phyloP scores from a whole-genome alignment of 1,284 basidiomycete genomes.

The Neolentinus lepideus region DNA sequence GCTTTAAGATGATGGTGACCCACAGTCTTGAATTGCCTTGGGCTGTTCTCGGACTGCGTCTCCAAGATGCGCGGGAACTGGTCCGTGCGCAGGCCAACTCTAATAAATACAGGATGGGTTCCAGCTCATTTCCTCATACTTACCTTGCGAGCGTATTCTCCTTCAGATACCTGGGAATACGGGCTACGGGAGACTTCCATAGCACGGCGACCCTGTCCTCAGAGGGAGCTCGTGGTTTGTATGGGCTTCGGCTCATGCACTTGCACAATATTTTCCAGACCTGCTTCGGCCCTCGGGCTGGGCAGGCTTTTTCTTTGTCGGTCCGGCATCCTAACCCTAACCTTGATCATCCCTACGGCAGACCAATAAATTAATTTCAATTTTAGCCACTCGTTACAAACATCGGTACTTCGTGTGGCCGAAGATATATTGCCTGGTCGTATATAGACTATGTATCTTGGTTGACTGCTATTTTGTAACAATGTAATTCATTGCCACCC shows the following conservation, averaged over 20 bases:
- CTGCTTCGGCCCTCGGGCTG: constrained; percentile 24
- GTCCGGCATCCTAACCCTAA: constrained; percentile 4
- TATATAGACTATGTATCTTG: too few species aligned
- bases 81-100: neutral
- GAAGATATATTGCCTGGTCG: too few species aligned
- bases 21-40: neutral
- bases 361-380: neutral
- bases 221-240: constrained; percentile 22
- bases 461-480: too few species aligned
- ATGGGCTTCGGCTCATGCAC: constrained; percentile 25
- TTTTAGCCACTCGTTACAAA: too few species aligned
- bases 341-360: neutral
- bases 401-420: too few species aligned
- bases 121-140: neutral
- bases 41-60: neutral
- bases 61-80: neutral
- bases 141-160: neutral
- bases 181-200: constrained; percentile 11
- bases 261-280: constrained; percentile 25
- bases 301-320: constrained; percentile 19
- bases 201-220: constrained; percentile 25
- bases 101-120: neutral
- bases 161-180: neutral
- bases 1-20: too few species aligned
- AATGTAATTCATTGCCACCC: too few species aligned